These are phyloP conservation scores for Diplodia seriata DNA, from an alignment of 2,329 filamentous ascomycete species.

Conservation along the genomic window DNA sequence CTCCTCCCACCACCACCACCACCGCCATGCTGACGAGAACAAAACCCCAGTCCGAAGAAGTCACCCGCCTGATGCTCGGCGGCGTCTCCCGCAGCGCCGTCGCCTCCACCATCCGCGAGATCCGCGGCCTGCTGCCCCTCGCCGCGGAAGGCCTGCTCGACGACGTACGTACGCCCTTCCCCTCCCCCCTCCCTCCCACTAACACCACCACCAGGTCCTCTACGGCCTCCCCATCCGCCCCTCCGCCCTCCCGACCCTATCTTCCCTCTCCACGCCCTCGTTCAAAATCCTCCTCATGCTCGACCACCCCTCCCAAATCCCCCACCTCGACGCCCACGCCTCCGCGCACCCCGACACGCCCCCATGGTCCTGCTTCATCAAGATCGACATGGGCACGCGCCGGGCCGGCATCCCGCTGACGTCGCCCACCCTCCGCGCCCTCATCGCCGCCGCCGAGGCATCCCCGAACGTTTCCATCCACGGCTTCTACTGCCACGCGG, in stretches of 20 bases:
- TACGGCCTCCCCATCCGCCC: slow-evolving; percentile 31
- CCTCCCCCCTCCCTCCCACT: background rate
- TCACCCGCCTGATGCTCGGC: slow-evolving; percentile 30
- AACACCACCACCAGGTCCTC: background rate
- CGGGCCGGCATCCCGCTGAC: slow-evolving; percentile 27
- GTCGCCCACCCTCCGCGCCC: slow-evolving; percentile 15
- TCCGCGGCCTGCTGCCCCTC: slow-evolving; percentile 28
- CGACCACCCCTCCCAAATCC: slow-evolving; percentile 29
- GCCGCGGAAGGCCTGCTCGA: slow-evolving; percentile 20
- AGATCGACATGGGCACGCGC: slow-evolving; percentile 31
- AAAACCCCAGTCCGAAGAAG: slow-evolving; percentile 24
- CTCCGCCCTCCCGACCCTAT: slow-evolving; percentile 9
- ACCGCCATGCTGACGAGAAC: background rate
- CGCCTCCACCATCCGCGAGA: slow-evolving; percentile 28
- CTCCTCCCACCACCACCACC: too few species aligned
- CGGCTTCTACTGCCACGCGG: slow-evolving; percentile 33
- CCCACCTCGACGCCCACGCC: slow-evolving; percentile 21
- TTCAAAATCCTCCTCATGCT: slow-evolving; percentile 31
- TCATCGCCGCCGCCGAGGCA: slow-evolving; percentile 10
- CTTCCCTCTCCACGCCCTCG: too few species aligned
- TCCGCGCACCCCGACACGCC: background rate
- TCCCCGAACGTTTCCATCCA: slow-evolving; percentile 24
- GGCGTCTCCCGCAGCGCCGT: slow-evolving; percentile 8
- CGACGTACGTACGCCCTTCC: slow-evolving; percentile 2
- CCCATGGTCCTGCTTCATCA: slow-evolving; percentile 28